Evolutionary conservation across 345 rosid species (phyloP), one percentile per base, ranked within the genome.

Genomic region (Populus nigra): DNA sequence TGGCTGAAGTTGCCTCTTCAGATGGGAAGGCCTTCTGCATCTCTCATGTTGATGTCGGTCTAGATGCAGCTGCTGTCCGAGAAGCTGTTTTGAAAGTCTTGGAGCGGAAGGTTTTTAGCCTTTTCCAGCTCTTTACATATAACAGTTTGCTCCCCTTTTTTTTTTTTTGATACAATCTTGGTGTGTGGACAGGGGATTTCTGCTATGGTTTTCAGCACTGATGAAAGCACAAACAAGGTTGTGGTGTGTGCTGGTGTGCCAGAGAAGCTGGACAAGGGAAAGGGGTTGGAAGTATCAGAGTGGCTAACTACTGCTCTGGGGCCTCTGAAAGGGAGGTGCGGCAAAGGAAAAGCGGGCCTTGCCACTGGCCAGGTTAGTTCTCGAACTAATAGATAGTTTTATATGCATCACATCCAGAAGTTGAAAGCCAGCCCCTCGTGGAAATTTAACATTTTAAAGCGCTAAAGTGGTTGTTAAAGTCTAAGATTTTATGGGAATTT

Each of bases 31-130:
- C 85, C 5, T 94, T 92, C 81, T 94, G 95, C 82, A 82, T 92
- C 22, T 82, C 89, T 49, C 86, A 83, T 74, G 92, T 96, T 43
- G 93, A 96, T 80, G 94, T 92, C 71, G 99, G 98, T 55, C 83
- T 91, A 72, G 98, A 96, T 85, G 97, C 91, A 79, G 90, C 89
- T 67, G 98, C 99, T 29, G 97, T 92, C n/a, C 94, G 98, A 29
- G 99, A 96, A 77, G 98, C 97, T 36, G 97, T 88, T 22, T 53
- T 85, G 67, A 94, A 96, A 92, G 97, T 92, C 68, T 82, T 90
- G 68, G 88, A 84, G 76, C 90, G 82, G 78, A 91, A 92, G 96
- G 98, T 89, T 57, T 65, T 70, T 55, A 63, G 39, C 69, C 11
- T 45, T 61, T 57, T 69, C n/a, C 35, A 57, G 8, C 13, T n/a